A percentile compares a stretch with the other conserved stretches of the same genome.
Conservation (phyloP, 176 grass and related monocot species). For the Tuctoria greenei region DNA sequence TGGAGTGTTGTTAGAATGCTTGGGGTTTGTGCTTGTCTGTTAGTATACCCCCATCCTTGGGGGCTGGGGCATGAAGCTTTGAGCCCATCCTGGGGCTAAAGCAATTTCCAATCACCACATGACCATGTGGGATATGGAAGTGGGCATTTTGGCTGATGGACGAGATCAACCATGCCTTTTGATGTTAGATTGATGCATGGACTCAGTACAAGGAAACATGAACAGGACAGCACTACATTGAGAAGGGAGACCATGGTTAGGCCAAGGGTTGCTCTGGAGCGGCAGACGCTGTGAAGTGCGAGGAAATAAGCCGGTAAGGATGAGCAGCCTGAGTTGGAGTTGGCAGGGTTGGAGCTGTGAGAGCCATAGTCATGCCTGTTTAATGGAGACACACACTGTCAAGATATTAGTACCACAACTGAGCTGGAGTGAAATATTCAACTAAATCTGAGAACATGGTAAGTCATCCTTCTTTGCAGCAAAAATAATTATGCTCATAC, state of each 20-base stretch:
- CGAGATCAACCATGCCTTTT: constrained; percentile 41
- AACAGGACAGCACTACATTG: constrained; percentile 37
- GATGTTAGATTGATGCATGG: constrained; percentile 61
- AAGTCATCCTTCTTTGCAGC: not conserved
- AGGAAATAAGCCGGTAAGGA: constrained; percentile 73
- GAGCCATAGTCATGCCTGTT: constrained; percentile 98
- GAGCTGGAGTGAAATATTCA: constrained; percentile 19
- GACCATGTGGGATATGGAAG: constrained; percentile 55
- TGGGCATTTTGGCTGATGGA: constrained; percentile 44
- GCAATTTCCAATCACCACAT: constrained; percentile 61
- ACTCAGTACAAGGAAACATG: constrained; percentile 58
- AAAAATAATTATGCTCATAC: not conserved
- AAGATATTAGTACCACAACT: constrained; percentile 66
- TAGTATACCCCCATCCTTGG: constrained; percentile 76
- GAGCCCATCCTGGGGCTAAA: constrained; percentile 83
- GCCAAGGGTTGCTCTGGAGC: constrained; percentile 91
- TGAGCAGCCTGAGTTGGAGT: constrained; percentile 68
- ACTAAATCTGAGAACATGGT: constrained; percentile 20
- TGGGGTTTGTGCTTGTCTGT: constrained; percentile 59
- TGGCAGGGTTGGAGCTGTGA: constrained; percentile 66
- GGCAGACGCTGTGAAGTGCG: constrained; percentile 73
- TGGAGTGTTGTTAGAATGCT: constrained; percentile 53
- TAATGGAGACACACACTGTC: constrained; percentile 80
- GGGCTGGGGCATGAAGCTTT: constrained; percentile 62
- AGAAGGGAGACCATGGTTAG: constrained; percentile 87